Percentiles rank a stretch among this genome's conserved stretches.
Conservation (phyloP, 345 rosid genomes). For the Theobroma cacao region DNA sequence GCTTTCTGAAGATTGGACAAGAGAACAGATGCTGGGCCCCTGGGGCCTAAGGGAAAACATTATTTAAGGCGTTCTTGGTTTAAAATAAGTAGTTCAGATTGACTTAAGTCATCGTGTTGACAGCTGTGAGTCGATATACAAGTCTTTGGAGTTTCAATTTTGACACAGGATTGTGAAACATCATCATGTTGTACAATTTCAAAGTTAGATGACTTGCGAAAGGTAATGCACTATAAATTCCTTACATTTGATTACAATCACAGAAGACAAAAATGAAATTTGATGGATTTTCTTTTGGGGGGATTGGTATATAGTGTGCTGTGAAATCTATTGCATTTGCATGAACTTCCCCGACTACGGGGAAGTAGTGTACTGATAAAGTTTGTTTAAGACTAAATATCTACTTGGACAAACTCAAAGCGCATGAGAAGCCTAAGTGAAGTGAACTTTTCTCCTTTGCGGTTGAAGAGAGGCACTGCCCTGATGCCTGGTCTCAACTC, state of each 20-base stretch:
- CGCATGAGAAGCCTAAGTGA: conserved; percentile 60
- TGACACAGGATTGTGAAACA: not conserved
- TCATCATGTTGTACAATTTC: not conserved
- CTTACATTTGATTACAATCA: not conserved
- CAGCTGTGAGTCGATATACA: not conserved
- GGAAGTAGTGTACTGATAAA: not conserved
- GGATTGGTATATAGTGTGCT: not conserved
- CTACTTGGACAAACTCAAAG: conserved; percentile 41
- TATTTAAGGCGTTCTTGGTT: not conserved
- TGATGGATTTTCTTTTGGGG: not conserved
- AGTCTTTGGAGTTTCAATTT: not conserved
- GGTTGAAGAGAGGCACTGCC: conserved; percentile 56
- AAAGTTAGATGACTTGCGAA: not conserved
- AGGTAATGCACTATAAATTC: not conserved
- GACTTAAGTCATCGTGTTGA: not conserved
- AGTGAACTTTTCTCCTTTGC: conserved; percentile 45
- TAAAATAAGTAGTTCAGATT: not conserved
- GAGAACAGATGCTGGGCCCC: not conserved
- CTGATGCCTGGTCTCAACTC: conserved; percentile 61
- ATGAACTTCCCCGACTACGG: not conserved
- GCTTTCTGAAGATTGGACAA: not conserved
- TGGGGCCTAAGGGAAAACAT: not conserved
- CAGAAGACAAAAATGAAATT: not conserved
- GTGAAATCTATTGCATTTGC: not conserved
- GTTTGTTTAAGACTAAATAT: not conserved